Conservation (phyloP, 164 flowering plant genomes). For the Stephania cephalantha region DNA sequence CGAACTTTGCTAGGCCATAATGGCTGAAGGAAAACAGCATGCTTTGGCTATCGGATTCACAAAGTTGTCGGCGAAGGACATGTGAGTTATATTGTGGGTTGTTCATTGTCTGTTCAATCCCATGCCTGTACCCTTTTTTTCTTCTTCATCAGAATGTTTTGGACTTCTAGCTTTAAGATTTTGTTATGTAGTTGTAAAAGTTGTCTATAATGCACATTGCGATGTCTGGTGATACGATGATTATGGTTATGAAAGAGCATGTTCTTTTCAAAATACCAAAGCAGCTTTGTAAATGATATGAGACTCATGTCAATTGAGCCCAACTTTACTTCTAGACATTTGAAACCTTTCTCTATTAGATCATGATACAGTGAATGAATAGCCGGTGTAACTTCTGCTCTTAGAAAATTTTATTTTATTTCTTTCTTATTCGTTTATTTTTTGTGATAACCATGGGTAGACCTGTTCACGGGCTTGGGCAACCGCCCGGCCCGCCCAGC, state of each 20-base stretch:
- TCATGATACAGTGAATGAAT: not conserved
- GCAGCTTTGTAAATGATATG: too few relatives aligned
- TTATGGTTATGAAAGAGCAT: not conserved
- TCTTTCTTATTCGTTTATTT: too few relatives aligned
- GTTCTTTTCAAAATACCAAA: not conserved
- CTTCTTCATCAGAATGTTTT: not conserved
- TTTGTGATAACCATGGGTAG: too few relatives aligned
- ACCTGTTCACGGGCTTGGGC: too few relatives aligned
- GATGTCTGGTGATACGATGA: not conserved
- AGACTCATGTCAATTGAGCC: not conserved
- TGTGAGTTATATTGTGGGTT: slow-evolving; percentile 48
- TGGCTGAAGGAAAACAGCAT: slow-evolving; percentile 99
- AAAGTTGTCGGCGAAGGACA: slow-evolving; percentile 95
- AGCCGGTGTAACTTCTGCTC: not conserved
- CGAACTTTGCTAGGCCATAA: slow-evolving; percentile 63
- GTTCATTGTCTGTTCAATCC: not conserved
- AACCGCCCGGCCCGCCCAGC: too few relatives aligned
- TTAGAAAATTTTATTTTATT: not conserved
- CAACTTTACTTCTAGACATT: not conserved
- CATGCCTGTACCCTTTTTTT: not conserved
- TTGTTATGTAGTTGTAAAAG: not conserved
- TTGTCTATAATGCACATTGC: not conserved
- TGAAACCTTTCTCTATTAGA: not conserved
- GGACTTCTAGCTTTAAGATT: not conserved
- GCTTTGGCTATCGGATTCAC: slow-evolving; percentile 98